phyloP scores from a whole-genome alignment of 1,284 basidiomycete genomes.

The Apiotrichum sp. region DNA sequence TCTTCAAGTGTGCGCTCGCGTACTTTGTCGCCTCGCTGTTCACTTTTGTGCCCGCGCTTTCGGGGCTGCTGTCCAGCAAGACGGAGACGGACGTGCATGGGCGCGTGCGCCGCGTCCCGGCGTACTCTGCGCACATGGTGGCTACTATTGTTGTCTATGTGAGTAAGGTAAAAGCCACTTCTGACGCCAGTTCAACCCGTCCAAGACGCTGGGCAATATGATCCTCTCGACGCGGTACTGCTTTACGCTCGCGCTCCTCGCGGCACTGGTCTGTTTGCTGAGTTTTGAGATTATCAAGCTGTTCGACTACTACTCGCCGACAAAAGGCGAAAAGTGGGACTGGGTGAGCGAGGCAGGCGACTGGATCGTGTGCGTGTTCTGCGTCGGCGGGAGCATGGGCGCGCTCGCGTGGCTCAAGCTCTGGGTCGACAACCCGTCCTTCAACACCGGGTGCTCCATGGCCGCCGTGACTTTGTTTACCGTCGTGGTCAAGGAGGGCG shows the following conservation, averaged over 20 bases:
- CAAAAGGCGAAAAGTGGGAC: constrained; percentile 34
- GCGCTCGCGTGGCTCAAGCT: constrained; percentile 66
- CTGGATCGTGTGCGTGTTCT: constrained; percentile 58
- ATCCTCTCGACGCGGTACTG: constrained; percentile 52
- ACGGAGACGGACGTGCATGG: constrained; percentile 52
- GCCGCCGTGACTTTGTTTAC: constrained; percentile 77
- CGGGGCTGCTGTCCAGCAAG: constrained; percentile 33
- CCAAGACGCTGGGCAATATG: constrained; percentile 83
- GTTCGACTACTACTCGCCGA: constrained; percentile 54
- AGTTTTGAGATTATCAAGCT: constrained; percentile 75
- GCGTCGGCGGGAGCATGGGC: constrained; percentile 78
- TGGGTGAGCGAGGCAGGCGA: constrained; percentile 43
- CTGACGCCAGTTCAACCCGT: constrained; percentile 55
- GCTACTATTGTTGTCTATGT: constrained; percentile 67
- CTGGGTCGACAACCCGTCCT: constrained; percentile 81
- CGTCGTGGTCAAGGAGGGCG: constrained; percentile 87
- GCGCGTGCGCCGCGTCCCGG: constrained; percentile 51
- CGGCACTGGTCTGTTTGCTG: constrained; percentile 73
- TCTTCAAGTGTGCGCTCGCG: constrained; percentile 84
- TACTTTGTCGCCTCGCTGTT: constrained; percentile 88
- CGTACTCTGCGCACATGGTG: constrained; percentile 78
- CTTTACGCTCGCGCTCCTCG: constrained; percentile 56
- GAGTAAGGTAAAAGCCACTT: constrained; percentile 13
- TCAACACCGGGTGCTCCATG: constrained; percentile 93
- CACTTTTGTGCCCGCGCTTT: constrained; percentile 67